phyloP scores from a whole-genome alignment of 192 early-diverging fungal genomes.

The Chytriomyces sp. region DNA sequence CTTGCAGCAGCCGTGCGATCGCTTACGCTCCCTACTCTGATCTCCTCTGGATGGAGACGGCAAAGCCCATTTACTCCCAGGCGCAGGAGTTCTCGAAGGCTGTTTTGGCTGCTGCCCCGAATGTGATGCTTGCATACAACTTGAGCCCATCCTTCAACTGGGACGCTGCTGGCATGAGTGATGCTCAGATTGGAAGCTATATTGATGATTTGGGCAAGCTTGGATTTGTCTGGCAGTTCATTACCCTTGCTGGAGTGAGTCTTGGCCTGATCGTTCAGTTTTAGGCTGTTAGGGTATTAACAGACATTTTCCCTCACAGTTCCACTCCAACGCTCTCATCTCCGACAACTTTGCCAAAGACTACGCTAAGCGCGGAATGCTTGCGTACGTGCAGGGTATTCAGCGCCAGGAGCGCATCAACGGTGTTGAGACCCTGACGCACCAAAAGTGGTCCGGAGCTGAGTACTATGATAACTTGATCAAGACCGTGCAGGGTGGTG shows the following conservation, averaged over 20 bases:
- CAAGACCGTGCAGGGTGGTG: conserved; percentile 90
- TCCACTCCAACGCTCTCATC: conserved; percentile 89
- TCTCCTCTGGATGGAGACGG: conserved; percentile 97
- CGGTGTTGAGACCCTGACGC: conserved; percentile 88
- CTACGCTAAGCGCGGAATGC: conserved; percentile 88
- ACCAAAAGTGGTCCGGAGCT: conserved; percentile 95
- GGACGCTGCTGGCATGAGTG: conserved; percentile 93
- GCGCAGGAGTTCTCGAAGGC: conserved; percentile 88
- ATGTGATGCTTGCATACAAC: conserved; percentile 93
- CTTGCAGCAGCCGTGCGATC: conserved; percentile 78
- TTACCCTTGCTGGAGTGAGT: conserved; percentile 84
- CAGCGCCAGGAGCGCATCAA: conserved; percentile 90
- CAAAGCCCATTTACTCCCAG: conserved; percentile 89
- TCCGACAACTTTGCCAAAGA: conserved; percentile 84
- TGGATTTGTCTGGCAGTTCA: conserved; percentile 98
- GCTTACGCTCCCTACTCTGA: conserved; percentile 90
- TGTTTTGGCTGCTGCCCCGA: conserved; percentile 76
- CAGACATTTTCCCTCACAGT: too few relatives aligned
- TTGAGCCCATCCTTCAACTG: conserved; percentile 98
- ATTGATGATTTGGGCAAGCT: conserved; percentile 81
- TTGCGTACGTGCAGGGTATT: conserved; percentile 89
- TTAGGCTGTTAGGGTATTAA: not conserved
- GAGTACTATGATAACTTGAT: conserved; percentile 88
- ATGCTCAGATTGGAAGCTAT: conserved; percentile 84
- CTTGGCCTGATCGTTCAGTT: conserved; percentile 16